Evolutionary conservation across 176 grass and related monocot species (phyloP).

Genomic region (Ensete ventricosum): DNA sequence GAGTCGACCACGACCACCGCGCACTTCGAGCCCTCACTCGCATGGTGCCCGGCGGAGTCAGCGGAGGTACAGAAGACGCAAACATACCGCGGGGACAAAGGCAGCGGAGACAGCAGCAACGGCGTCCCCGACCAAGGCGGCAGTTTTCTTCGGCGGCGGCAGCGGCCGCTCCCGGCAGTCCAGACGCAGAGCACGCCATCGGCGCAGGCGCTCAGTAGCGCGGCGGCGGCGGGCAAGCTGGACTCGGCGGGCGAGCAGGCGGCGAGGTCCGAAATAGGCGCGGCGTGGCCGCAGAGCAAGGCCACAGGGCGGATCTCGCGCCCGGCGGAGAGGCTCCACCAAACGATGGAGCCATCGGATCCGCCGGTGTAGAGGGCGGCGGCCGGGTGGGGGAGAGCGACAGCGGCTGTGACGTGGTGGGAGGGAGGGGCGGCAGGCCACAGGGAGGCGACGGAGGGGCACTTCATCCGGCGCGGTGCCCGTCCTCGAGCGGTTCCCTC

Average conservation of each 20-base stretch:
- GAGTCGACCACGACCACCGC: conserved; percentile 58
- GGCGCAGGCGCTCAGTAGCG: conserved; percentile 49
- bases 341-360: conserved; percentile 68
- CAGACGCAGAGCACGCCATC: conserved; percentile 69
- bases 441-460: conserved; percentile 69
- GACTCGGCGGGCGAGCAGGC: conserved; percentile 24
- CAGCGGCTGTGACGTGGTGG: conserved; percentile 55
- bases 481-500: not conserved
- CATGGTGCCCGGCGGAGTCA: conserved; percentile 28
- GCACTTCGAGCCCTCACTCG: conserved; percentile 20
- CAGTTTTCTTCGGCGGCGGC: conserved; percentile 62
- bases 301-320: conserved; percentile 35
- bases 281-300: conserved; percentile 76
- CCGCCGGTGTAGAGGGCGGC: conserved; percentile 63
- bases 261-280: conserved; percentile 32
- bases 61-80: conserved; percentile 50
- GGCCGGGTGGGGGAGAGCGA: conserved; percentile 11
- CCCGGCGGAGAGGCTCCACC: conserved; percentile 44
- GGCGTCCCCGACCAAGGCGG: conserved; percentile 74
- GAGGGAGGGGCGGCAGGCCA: conserved; percentile 71
- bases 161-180: conserved; percentile 38
- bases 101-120: conserved; percentile 35
- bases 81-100: conserved; percentile 31
- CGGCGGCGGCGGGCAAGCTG: conserved; percentile 1
- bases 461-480: conserved; percentile 47